phyloP scores from a whole-genome alignment of 2,329 filamentous ascomycete species.

The Neocucurbitaria cava region DNA sequence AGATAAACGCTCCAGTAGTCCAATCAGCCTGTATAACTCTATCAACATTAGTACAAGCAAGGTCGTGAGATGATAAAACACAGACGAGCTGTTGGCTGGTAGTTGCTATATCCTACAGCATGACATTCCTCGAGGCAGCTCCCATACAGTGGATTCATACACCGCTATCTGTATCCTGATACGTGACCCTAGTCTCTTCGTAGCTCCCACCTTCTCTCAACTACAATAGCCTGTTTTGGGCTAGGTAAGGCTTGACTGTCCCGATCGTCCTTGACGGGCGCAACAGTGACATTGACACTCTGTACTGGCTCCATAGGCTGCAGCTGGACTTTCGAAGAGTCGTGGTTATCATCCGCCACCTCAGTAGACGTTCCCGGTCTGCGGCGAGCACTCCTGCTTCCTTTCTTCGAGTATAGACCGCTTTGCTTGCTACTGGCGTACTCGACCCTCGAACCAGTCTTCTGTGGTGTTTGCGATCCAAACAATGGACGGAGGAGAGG shows the following conservation, averaged over 20 bases:
- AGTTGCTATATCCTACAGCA: too few relatives aligned
- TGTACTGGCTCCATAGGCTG: background rate
- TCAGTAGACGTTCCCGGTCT: background rate
- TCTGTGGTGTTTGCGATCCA: background rate
- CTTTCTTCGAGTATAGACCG: conserved; percentile 8
- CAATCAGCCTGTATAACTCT: too few relatives aligned
- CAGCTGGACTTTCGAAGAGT: conserved; percentile 7
- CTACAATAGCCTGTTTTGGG: background rate
- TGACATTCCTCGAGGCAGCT: too few relatives aligned
- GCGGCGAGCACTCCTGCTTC: background rate
- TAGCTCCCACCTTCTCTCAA: background rate
- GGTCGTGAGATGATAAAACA: too few relatives aligned
- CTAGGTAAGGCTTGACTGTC: background rate
- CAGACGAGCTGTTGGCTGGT: too few relatives aligned
- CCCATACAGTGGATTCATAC: too few relatives aligned
- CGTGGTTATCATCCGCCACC: conserved; percentile 4
- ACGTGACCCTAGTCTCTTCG: background rate
- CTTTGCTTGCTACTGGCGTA: conserved; percentile 1
- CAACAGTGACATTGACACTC: background rate
- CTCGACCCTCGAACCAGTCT: background rate
- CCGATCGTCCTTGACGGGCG: background rate
- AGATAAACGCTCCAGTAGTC: too few relatives aligned
- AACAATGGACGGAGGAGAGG: conserved; percentile 25
- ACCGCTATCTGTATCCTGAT: background rate
- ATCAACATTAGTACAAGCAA: too few relatives aligned